Conservation (phyloP, 1,284 basidiomycete species). For the Ganoderma boninense region DNA sequence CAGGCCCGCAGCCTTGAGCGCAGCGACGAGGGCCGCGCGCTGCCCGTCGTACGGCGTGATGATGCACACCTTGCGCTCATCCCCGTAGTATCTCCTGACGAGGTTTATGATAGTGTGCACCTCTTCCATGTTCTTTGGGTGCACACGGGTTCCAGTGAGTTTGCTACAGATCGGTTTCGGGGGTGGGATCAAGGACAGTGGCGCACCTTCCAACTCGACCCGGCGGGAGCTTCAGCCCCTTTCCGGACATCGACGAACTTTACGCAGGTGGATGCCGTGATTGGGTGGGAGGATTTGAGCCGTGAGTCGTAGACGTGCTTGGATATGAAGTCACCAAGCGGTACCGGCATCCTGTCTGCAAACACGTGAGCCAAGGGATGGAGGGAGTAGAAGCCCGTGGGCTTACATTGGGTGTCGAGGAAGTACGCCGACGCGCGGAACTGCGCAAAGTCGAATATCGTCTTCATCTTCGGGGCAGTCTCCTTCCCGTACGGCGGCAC, state of each 20-base stretch:
- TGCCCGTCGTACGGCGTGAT: slow-evolving; percentile 80
- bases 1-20: slow-evolving; percentile 53
- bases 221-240: slow-evolving; percentile 47
- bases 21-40: slow-evolving; percentile 57
- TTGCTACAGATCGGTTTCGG: slow-evolving; percentile 19
- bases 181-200: slow-evolving; percentile 41
- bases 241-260: slow-evolving; percentile 51
- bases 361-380: too few species aligned
- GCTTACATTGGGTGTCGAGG: slow-evolving; percentile 55
- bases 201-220: slow-evolving; percentile 54
- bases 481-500: slow-evolving; percentile 59
- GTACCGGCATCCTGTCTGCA: slow-evolving; percentile 60
- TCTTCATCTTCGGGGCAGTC: slow-evolving; percentile 45
- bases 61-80: slow-evolving; percentile 52
- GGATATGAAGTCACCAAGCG: slow-evolving; percentile 58
- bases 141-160: not conserved
- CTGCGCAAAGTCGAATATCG: slow-evolving; percentile 56
- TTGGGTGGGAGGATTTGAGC: slow-evolving; percentile 47
- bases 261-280: slow-evolving; percentile 37
- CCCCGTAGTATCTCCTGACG: slow-evolving; percentile 43
- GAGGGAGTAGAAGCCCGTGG: not conserved
- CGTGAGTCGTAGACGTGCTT: slow-evolving; percentile 48
- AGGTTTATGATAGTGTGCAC: slow-evolving; percentile 48
- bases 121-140: slow-evolving; percentile 52
- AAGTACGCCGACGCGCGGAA: slow-evolving; percentile 45